Evolutionary conservation across 1,284 basidiomycete genomes (phyloP).

Genomic region (Trametes polyzona): DNA sequence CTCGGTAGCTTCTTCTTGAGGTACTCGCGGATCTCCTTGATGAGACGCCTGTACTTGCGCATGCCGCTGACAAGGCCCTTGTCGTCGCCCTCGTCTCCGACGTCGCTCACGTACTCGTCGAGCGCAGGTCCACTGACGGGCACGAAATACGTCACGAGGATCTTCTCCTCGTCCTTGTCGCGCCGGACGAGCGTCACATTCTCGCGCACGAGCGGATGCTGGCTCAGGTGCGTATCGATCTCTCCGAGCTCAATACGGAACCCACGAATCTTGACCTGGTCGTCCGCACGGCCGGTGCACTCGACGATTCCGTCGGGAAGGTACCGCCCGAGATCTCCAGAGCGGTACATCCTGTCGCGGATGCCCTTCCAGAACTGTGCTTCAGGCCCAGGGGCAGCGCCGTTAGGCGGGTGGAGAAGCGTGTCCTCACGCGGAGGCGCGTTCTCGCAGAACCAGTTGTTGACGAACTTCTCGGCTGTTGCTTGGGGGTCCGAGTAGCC

Average conservation of each 20-base stretch:
- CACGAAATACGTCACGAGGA: conserved; percentile 98
- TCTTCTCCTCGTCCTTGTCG: conserved; percentile 99
- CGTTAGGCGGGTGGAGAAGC: conserved; percentile 60
- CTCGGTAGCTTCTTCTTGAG: conserved; percentile 97
- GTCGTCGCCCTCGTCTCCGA: conserved; percentile 63
- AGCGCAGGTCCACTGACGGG: conserved; percentile 78
- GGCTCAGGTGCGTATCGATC: conserved; percentile 95
- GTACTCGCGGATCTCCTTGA: conserved; percentile 94
- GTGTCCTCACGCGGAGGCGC: conserved; percentile 67
- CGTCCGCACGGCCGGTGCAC: conserved; percentile 97
- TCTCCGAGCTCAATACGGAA: conserved; percentile 99
- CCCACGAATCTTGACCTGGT: conserved; percentile 99
- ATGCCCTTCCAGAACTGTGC: conserved; percentile 94
- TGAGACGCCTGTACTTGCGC: conserved; percentile 83
- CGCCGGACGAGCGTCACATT: conserved; percentile 97
- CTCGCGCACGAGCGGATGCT: conserved; percentile 93
- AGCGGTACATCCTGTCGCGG: conserved; percentile 97
- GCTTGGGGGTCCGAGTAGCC: conserved; percentile 91
- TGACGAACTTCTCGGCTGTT: conserved; percentile 89
- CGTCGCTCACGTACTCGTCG: conserved; percentile 77
- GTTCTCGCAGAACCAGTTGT: conserved; percentile 84
- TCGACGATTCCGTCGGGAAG: conserved; percentile 93
- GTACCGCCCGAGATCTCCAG: conserved; percentile 96
- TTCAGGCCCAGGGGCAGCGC: conserved; percentile 65
- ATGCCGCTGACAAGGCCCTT: conserved; percentile 73